Conservation (phyloP, 108 stramenopile genomes). For the Fragilariopsis cylindrus region DNA sequence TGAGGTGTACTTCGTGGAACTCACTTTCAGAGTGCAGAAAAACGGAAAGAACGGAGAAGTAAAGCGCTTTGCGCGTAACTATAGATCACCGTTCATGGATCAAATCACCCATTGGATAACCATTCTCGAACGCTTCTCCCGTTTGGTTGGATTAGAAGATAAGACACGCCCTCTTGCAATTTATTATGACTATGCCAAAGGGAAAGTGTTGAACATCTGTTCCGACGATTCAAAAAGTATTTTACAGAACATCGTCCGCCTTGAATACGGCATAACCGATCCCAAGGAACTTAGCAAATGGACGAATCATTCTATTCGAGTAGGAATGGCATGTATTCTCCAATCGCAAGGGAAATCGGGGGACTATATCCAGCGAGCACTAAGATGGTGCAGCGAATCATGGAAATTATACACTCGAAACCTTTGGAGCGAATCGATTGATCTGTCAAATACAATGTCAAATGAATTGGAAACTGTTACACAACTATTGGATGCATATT, state of each 20-base stretch:
- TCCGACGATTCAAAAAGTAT: neutral
- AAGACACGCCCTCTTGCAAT: neutral
- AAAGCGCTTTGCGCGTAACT: neutral
- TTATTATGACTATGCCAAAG: neutral
- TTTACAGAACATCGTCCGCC: no score
- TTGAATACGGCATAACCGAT: no score
- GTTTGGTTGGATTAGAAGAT: neutral
- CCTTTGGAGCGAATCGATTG: neutral
- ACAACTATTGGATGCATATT: no score
- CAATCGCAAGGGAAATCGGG: neutral
- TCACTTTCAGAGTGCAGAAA: neutral
- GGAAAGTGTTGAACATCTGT: neutral
- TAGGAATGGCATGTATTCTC: neutral
- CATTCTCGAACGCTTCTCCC: neutral
- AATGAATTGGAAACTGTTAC: no score
- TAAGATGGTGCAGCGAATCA: neutral
- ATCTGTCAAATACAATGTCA: no score
- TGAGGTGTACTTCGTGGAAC: no score
- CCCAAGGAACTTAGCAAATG: no score
- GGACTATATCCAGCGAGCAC: neutral
- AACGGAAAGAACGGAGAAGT: neutral
- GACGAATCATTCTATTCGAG: neutral
- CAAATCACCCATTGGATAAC: neutral
- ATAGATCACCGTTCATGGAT: neutral
- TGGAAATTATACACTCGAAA: constrained; percentile 1